Evolutionary conservation across 2,329 filamentous ascomycete genomes (phyloP).

Genomic region (Calcarisporium arbuscula): DNA sequence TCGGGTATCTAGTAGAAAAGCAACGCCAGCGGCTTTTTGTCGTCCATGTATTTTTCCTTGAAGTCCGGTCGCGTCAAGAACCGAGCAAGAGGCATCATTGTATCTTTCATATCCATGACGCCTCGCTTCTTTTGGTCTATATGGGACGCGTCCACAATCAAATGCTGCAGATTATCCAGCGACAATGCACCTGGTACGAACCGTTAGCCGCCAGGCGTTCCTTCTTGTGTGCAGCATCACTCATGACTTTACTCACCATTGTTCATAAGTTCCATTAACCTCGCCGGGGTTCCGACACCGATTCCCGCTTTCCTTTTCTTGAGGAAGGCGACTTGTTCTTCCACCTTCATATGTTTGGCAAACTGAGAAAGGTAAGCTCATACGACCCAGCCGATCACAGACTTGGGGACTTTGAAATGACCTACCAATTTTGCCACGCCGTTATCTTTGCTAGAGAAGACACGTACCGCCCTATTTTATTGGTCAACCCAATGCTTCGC

Average conservation of each 20-base stretch:
- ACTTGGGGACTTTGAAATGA: neutral
- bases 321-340: slow-evolving; percentile 75
- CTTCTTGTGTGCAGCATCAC: neutral
- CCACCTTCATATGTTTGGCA: slow-evolving; percentile 95
- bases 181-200: slow-evolving; percentile 55
- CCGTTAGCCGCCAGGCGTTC: slow-evolving; percentile 1
- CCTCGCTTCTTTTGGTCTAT: slow-evolving; percentile 93
- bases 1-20: slow-evolving; percentile 53
- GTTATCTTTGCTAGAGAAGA: slow-evolving; percentile 72
- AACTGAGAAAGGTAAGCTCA: slow-evolving; percentile 45
- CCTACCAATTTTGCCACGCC: slow-evolving; percentile 73
- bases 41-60: slow-evolving; percentile 59
- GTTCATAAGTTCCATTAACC: slow-evolving; percentile 76
- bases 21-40: slow-evolving; percentile 52
- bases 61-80: slow-evolving; percentile 68
- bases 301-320: slow-evolving; percentile 68
- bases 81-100: slow-evolving; percentile 70
- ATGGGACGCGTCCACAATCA: slow-evolving; percentile 86
- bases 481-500: neutral
- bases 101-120: slow-evolving; percentile 92
- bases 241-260: slow-evolving; percentile 50
- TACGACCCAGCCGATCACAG: neutral
- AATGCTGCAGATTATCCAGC: slow-evolving; percentile 62
- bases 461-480: slow-evolving; percentile 63
- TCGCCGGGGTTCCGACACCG: slow-evolving; percentile 81